These are phyloP conservation scores for Cornus kousa DNA, from an alignment of 148 eudicot species.

Conservation along the genomic window DNA sequence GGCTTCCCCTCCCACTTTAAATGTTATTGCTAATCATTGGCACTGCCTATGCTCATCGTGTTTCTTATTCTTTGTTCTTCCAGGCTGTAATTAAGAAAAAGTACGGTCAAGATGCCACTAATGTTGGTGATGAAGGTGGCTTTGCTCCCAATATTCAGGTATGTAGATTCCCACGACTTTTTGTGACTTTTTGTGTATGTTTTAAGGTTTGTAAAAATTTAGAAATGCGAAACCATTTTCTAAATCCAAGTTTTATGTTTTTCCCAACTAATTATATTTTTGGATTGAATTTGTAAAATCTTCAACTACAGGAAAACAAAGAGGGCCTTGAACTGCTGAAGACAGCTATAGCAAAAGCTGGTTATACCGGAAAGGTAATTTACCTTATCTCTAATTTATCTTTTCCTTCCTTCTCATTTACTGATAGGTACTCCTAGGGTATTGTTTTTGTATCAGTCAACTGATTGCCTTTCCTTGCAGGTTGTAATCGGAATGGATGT, in stretches of 20 bases:
- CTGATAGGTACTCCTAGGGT: neutral
- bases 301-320: slow-evolving; percentile 68
- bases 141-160: slow-evolving; percentile 99
- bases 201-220: neutral
- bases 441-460: neutral
- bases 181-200: neutral
- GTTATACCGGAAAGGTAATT: slow-evolving; percentile 84
- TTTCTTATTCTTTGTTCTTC: slow-evolving; percentile 16
- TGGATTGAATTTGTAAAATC: neutral
- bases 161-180: slow-evolving; percentile 1
- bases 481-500: slow-evolving; percentile 99
- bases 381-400: slow-evolving; percentile 11
- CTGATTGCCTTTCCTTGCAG: slow-evolving; percentile 24
- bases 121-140: slow-evolving; percentile 99
- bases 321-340: slow-evolving; percentile 91
- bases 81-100: slow-evolving; percentile 98
- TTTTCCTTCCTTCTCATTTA: neutral
- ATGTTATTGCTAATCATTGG: neutral
- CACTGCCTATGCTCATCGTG: neutral
- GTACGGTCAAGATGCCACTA: slow-evolving; percentile 97
- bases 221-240: neutral
- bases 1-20: neutral
- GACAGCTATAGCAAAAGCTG: slow-evolving; percentile 90
- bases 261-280: neutral
- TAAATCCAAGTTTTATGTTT: too few relatives aligned